Base-by-base conservation (phyloP, 352 stramenopile species). In the Pythium monospermum region DNA sequence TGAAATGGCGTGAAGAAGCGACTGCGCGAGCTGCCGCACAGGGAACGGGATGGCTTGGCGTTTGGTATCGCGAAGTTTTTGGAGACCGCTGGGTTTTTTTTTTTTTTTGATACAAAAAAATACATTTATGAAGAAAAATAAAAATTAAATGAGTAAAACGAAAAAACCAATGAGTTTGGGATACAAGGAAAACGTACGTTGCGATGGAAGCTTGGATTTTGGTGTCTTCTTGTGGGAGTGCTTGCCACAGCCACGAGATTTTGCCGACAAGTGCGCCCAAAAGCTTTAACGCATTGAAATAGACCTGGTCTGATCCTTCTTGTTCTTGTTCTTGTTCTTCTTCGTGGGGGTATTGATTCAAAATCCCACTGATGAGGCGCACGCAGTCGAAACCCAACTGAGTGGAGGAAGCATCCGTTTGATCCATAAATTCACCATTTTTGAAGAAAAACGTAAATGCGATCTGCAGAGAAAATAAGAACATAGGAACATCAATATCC, bases 261-360 rank as follows among this genome's bases (percentile, higher is more conserved):
- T 85, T 83, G 27, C 66, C 66, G 36, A 87, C 66, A 12, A 90
- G 42, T 4, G 65, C 74, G 7, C 70, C 74, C 11, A 83, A 39
- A 4, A 87, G 61, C 47, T 86, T 87, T 6, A 90, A 53, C 0
- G 72, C 67, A 40, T 66, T 79, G 62, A 86, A 71, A 16, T 56
- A 66, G 12, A 86, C 61, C 65, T 77, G 40, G n/a, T n/a, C n/a
- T n/a, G n/a, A n/a, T n/a, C n/a, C n/a, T n/a, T n/a, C n/a, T n/a
- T n/a, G 19, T 23, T 28, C 26, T 18, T 23, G 15, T 46, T 55
- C 53, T 31, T 45, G 23, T 3, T 51, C 46, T 1, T 26, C 27
- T 4, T 42, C 15, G 1, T 3, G 21, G 7, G 23, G n/a, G 1
- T 13, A 4, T 11, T 26, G 18, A 6, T 56, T 6, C 0, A 56